Evolutionary conservation across 148 eudicot species (phyloP), one percentile per base, ranked within the genome.

Genomic region (Vaccinium corymbosum): DNA sequence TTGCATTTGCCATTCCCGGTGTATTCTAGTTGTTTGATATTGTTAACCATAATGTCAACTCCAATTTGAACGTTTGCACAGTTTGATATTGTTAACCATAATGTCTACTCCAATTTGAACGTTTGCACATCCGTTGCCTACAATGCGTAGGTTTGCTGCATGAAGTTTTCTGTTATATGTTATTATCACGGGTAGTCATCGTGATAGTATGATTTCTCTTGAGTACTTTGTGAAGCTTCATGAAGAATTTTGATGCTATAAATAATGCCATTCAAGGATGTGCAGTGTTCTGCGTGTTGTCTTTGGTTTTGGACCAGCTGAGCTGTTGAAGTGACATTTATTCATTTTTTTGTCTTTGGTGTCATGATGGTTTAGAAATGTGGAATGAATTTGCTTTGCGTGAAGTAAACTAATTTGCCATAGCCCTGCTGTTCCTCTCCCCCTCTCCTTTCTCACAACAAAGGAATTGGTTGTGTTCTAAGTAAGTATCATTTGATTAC

Each of bases 401-500:
- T 14, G 4, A 46, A 22, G 29, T 75, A 20, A 75, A 19, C 20
- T 46, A 75, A 19, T 13, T 75, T 73, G 77, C 77, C 12, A 14
- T 27, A 29, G 29, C 29, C 14, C 46, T 70, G 38, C 38, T 32
- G 75, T 70, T 29, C 7, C 20, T 7, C 51, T 48, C 62, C 46
- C 4, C 62, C 42, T 78, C 22, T 57, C 22, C 8, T 57, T 19
- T 57, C 62, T 57, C 62, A 3, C 46, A 15, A 20, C 80, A 17
- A 15, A 19, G 59, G 29, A 20, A 19, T 14, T 64, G 56, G n/a
- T 62, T 74, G 46, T 81, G 70, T 86, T 61, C 10, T 82, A 53
- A 77, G 38, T 76, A 27, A 56, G 50, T 1, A 52, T 68, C 76
- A 61, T 48, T 78, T 64, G 14, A 72, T 83, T 83, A 79, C 79